A percentile compares a stretch with the other conserved stretches of the same genome.
These are phyloP conservation scores for Aureobasidium sp. DNA, from an alignment of 2,329 filamentous ascomycete genomes.

Conservation along the genomic window DNA sequence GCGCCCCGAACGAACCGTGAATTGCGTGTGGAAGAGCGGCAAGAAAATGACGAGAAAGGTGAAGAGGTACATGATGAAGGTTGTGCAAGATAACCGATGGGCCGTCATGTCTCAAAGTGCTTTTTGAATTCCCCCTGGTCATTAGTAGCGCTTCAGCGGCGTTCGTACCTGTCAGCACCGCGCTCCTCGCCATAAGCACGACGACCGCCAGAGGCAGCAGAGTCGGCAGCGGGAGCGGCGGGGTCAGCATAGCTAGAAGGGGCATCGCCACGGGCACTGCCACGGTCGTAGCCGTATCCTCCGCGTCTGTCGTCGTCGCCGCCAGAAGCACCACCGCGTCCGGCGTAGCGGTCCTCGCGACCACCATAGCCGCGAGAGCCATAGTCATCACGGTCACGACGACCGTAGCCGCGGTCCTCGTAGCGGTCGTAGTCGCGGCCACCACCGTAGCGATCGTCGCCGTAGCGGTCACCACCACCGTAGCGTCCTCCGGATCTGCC, in stretches of 20 bases:
- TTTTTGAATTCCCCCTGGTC: constrained; percentile 13
- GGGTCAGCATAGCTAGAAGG: constrained; percentile 12
- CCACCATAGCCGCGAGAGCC: constrained; percentile 6
- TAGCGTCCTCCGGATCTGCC: constrained; percentile 44
- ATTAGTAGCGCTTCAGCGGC: constrained; percentile 16
- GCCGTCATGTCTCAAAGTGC: constrained; percentile 9
- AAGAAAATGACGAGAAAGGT: constrained; percentile 17
- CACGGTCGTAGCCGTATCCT: constrained; percentile 35
- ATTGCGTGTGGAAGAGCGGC: constrained; percentile 16
- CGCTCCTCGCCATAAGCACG: constrained; percentile 14
- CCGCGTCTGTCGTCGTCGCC: constrained; percentile 30
- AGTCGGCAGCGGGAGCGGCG: constrained; percentile 12
- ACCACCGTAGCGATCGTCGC: constrained; percentile 29
- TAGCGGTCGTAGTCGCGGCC: constrained; percentile 36
- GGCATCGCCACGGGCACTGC: constrained; percentile 14
- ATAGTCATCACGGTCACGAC: constrained; percentile 22
- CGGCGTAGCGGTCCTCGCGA: constrained; percentile 19
- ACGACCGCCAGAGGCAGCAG: constrained; percentile 12
- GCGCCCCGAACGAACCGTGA: constrained; percentile 14
- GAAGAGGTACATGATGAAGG: constrained; percentile 18
- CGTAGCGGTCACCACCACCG: constrained; percentile 36
- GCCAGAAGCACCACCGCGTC: constrained; percentile 25
- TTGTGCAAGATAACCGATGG: constrained; percentile 12
- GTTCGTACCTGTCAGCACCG: constrained; percentile 18
- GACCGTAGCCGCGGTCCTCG: constrained; percentile 40